These are phyloP conservation scores for Tricholoma matsutake DNA, from an alignment of 768 basidiomycete species.

Conservation along the genomic window DNA sequence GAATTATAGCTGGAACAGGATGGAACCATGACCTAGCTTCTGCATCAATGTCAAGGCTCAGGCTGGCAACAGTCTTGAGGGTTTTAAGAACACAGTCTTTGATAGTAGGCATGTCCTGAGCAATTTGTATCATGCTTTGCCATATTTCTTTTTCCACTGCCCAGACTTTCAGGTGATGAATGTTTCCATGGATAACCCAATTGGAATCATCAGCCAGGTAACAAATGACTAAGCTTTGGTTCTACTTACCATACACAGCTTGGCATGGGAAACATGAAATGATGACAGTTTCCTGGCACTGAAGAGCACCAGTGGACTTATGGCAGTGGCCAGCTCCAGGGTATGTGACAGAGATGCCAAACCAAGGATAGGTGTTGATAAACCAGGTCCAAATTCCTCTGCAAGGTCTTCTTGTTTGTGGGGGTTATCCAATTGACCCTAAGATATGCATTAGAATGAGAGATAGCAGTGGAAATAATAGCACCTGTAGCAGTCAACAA, in stretches of 20 bases:
- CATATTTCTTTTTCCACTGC: background rate
- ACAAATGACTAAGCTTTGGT: background rate
- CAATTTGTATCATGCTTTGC: background rate
- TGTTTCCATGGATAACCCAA: background rate
- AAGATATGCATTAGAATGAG: background rate
- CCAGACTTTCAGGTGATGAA: background rate
- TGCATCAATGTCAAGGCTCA: background rate
- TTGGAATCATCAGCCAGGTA: background rate
- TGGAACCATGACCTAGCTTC: background rate
- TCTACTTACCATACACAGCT: background rate
- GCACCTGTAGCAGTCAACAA: background rate
- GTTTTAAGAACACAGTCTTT: background rate
- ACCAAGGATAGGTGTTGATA: background rate
- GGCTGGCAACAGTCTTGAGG: background rate
- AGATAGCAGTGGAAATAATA: background rate
- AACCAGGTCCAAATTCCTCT: background rate
- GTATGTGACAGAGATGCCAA: no score
- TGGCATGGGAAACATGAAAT: background rate
- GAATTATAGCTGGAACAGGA: background rate
- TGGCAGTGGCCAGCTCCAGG: background rate
- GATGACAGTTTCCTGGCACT: background rate
- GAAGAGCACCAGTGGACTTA: background rate
- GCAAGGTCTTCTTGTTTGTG: background rate
- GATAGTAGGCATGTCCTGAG: background rate
- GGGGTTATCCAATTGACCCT: background rate